Percentiles rank a stretch among this genome's conserved stretches.
Evolutionary conservation across 768 basidiomycete species (phyloP).

Genomic region (Xerocomus spinulosus): DNA sequence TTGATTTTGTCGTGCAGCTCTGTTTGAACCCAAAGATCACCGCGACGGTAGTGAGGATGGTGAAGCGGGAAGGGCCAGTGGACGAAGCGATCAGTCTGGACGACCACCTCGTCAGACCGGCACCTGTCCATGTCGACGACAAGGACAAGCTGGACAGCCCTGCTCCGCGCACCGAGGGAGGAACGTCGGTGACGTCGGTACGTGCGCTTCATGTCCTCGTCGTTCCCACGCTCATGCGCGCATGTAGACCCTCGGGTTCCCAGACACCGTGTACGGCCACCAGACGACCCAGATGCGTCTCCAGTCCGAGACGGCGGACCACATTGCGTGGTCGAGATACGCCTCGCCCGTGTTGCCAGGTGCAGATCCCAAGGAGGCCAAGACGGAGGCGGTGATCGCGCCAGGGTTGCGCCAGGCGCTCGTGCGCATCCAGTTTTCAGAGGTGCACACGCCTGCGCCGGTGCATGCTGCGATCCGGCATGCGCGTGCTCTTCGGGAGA

Average conservation of each 20-base stretch:
- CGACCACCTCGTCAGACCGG: conserved; percentile 17
- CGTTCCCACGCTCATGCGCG: neutral
- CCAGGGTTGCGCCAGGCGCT: conserved; percentile 33
- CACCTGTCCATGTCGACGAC: conserved; percentile 22
- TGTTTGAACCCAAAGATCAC: conserved; percentile 62
- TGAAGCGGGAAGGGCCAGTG: conserved; percentile 40
- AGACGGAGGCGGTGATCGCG: conserved; percentile 9
- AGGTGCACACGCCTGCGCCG: conserved; percentile 48
- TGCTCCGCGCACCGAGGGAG: neutral
- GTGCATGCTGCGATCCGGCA: conserved; percentile 52
- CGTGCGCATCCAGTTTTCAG: conserved; percentile 62
- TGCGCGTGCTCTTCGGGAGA: conserved; percentile 30
- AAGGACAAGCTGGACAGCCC: neutral
- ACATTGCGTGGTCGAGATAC: conserved; percentile 67
- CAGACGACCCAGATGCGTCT: conserved; percentile 59
- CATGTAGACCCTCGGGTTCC: conserved; percentile 36
- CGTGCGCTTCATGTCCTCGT: neutral
- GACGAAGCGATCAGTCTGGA: conserved; percentile 1
- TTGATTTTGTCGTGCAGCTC: conserved; percentile 81
- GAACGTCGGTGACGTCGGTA: conserved; percentile 2
- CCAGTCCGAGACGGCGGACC: conserved; percentile 83
- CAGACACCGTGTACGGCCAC: conserved; percentile 70
- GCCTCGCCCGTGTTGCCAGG: conserved; percentile 37
- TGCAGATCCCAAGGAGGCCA: no score
- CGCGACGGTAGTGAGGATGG: conserved; percentile 72